Percentiles rank a stretch among this genome's conserved stretches.
Evolutionary conservation across 768 basidiomycete species (phyloP).

Genomic region (Mycena metata): DNA sequence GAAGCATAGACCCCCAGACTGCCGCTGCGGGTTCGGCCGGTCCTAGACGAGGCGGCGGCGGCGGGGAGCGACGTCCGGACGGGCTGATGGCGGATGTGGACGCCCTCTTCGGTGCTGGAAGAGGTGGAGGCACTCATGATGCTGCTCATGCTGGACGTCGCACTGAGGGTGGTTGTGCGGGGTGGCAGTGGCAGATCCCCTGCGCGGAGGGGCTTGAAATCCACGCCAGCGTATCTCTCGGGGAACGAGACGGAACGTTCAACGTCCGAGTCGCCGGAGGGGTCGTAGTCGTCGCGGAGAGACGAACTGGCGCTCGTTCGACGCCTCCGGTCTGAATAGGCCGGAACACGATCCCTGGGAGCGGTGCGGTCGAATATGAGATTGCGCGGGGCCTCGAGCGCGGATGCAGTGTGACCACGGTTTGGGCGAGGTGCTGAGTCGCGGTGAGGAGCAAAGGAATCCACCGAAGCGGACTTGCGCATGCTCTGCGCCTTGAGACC

Average conservation of each 20-base stretch:
- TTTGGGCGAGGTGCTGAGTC: constrained; percentile 52
- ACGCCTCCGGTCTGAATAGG: constrained; percentile 58
- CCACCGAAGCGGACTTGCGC: constrained; percentile 83
- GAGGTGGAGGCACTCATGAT: constrained; percentile 52
- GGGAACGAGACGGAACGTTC: constrained; percentile 62
- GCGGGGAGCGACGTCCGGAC: constrained; percentile 50
- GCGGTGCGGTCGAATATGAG: constrained; percentile 45
- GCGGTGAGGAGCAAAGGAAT: constrained; percentile 72
- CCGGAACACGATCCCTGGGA: constrained; percentile 40
- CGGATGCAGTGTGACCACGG: constrained; percentile 53
- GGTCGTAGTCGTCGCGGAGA: constrained; percentile 55
- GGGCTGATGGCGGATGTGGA: constrained; percentile 49
- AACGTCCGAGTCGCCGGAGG: constrained; percentile 64
- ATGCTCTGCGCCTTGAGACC: constrained; percentile 57
- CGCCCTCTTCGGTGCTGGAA: constrained; percentile 54
- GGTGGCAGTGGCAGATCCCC: constrained; percentile 76
- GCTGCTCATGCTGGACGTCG: constrained; percentile 55
- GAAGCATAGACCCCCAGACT: constrained; percentile 65
- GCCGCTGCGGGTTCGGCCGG: constrained; percentile 71
- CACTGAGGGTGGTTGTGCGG: constrained; percentile 59
- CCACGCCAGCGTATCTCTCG: constrained; percentile 35
- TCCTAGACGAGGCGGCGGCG: constrained; percentile 40
- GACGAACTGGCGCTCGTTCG: constrained; percentile 68
- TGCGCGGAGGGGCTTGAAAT: constrained; percentile 54
- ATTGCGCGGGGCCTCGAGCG: constrained; percentile 51